A percentile compares a stretch with the other conserved stretches of the same genome.
These are phyloP conservation scores for Penicillium diatomitis DNA, from an alignment of 495 filamentous ascomycete species.

Conservation along the genomic window DNA sequence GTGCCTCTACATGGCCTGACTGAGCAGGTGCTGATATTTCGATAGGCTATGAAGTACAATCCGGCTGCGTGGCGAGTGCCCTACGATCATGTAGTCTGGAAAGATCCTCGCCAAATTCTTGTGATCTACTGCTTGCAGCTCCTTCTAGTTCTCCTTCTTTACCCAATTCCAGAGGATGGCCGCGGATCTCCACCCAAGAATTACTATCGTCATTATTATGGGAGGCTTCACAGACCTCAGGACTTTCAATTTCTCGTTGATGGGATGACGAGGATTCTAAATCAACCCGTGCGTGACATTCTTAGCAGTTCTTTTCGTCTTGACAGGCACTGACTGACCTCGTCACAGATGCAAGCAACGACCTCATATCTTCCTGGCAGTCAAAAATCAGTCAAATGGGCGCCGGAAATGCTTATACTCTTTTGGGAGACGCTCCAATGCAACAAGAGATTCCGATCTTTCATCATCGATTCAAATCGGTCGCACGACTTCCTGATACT, in stretches of 20 bases:
- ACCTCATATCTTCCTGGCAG: conserved; percentile 83
- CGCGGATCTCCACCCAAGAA: conserved; percentile 64
- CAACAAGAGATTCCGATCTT: conserved; percentile 95
- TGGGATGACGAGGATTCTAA: conserved; percentile 88
- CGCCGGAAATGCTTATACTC: conserved; percentile 92
- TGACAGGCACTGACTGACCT: not conserved
- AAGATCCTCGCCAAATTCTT: conserved; percentile 83
- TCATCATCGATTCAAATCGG: conserved; percentile 91
- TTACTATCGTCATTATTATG: conserved; percentile 85
- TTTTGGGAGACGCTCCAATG: conserved; percentile 98
- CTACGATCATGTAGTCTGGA: conserved; percentile 89
- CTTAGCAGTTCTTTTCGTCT: not conserved
- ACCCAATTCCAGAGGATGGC: conserved; percentile 77
- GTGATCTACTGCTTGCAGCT: conserved; percentile 89
- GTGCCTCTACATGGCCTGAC: not conserved
- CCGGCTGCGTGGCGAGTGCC: conserved; percentile 90
- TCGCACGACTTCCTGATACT: conserved; percentile 89
- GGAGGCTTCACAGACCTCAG: conserved; percentile 82
- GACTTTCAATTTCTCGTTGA: conserved; percentile 98
- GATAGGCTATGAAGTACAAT: conserved; percentile 89
- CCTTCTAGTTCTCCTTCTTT: conserved; percentile 78
- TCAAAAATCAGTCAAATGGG: conserved; percentile 73
- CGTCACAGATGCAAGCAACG: conserved; percentile 63
- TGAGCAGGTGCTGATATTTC: conserved; percentile 1
- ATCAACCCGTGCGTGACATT: conserved; percentile 58